Conservation (phyloP, 768 basidiomycete species). For the Crucibulum laeve region DNA sequence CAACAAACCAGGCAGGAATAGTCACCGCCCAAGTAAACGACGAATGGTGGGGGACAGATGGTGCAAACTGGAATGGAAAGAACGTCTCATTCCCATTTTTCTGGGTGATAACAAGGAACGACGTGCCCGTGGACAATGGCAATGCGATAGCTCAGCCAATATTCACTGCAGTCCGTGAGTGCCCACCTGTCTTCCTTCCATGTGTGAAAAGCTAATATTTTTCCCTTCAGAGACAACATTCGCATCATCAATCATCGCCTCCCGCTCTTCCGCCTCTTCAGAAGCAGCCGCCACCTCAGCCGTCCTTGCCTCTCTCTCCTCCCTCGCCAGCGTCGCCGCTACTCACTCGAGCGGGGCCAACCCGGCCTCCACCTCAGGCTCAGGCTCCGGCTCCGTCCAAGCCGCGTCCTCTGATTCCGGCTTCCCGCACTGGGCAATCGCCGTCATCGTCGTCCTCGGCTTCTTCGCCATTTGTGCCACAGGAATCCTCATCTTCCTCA, state of each 20-base stretch:
- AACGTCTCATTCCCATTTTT: constrained; percentile 67
- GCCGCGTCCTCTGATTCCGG: constrained; percentile 22
- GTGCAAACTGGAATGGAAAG: constrained; percentile 40
- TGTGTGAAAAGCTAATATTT: constrained; percentile 3
- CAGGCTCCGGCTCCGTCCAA: constrained; percentile 44
- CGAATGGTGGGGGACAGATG: constrained; percentile 63
- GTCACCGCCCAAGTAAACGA: constrained; percentile 62
- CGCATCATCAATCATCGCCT: constrained; percentile 53
- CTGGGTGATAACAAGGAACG: constrained; percentile 70
- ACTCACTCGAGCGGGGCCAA: constrained; percentile 10
- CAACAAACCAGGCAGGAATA: constrained; percentile 50
- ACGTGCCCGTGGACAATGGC: constrained; percentile 45
- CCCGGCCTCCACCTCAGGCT: constrained; percentile 9
- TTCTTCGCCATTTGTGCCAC: constrained; percentile 75
- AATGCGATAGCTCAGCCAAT: constrained; percentile 62
- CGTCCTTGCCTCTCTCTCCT: constrained; percentile 40
- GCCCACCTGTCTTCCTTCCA: constrained; percentile 1
- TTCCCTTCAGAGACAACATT: constrained; percentile 63
- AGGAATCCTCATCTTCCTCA: constrained; percentile 65
- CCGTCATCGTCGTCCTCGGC: constrained; percentile 83
- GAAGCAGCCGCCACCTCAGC: constrained; percentile 36
- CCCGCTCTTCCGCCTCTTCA: constrained; percentile 26
- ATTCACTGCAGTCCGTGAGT: constrained; percentile 80
- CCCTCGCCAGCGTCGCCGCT: constrained; percentile 1
- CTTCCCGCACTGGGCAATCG: constrained; percentile 90